These are phyloP conservation scores for Myxozyma monticola DNA, from an alignment of 805 yeast species.

Conservation along the genomic window DNA sequence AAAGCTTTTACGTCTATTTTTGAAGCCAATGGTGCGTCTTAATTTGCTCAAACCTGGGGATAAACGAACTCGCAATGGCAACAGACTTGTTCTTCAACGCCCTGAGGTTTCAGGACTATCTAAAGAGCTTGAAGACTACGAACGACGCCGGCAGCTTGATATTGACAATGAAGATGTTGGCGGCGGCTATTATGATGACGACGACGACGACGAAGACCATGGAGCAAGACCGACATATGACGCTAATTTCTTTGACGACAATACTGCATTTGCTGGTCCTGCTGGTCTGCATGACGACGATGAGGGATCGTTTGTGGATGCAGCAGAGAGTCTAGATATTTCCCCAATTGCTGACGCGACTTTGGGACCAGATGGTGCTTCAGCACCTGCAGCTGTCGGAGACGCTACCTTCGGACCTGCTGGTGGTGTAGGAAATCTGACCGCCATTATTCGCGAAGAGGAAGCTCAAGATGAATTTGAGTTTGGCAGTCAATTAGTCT, in stretches of 20 bases:
- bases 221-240: constrained; percentile 24
- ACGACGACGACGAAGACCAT: constrained; percentile 18
- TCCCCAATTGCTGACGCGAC: not conserved
- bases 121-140: not conserved
- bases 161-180: not conserved
- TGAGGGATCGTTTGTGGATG: constrained; percentile 15
- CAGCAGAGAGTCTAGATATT: constrained; percentile 11
- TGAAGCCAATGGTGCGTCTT: constrained; percentile 53
- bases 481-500: constrained; percentile 29
- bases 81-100: not conserved
- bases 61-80: not conserved
- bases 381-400: not conserved
- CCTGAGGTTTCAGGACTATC: not conserved
- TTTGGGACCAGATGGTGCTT: not conserved
- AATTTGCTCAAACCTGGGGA: constrained; percentile 10
- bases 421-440: constrained; percentile 15
- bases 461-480: constrained; percentile 24
- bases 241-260: constrained; percentile 40
- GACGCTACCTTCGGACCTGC: not conserved
- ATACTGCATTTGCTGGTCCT: not conserved
- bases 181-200: constrained; percentile 40
- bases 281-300: constrained; percentile 4
- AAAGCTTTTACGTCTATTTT: constrained; percentile 62
- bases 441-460: constrained; percentile 12
- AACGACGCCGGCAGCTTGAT: too few species aligned